Base-by-base conservation (phyloP, 371 early-diverging fungal species). In the Syncephalastrum sp. region DNA sequence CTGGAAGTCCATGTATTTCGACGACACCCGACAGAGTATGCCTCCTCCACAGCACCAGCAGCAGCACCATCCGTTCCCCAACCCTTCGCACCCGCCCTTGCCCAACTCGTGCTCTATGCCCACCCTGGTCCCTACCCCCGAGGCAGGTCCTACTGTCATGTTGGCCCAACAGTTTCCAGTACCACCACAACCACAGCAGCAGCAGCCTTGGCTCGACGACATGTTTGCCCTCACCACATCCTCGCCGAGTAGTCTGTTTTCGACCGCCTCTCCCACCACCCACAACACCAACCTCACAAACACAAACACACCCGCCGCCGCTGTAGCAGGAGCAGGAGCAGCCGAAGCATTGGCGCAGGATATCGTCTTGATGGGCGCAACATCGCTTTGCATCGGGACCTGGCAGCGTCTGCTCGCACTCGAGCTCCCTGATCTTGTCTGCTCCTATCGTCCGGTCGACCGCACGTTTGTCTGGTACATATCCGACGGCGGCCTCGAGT, bases 331-430 rank as follows among this genome's bases (percentile, higher is more conserved):
- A 21, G 21, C 21, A 21, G 21, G 21, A 12, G 23, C 56, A 38
- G 42, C 54, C 25, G 24, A 50, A 2, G 15, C 56, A 8, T 23
- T 50, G 23, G 21, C 61, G 38, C 23, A 3, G 3, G 33, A 41
- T 17, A 47, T 17, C 24, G 24, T 50, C 24, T 24, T 19, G 5
- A 67, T 82, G 47, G 79, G 70, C 68, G 82, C 77, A 5, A 84
- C 86, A 21, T 85, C 89, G 6, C 64, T 91, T 8, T 70, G 81
- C 12, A 83, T 91, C 53, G 92, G 92, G 23, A 84, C 86, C 5
- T 91, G 92, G 92, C 87, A 90, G 47, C 82, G 92, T 21, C 72
- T 84, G 63, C 74, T 89, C 57, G 74, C 75, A 49, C 74, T 83
- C 43, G 67, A 64, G 15, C 62, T 65, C 50, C 77, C 83, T 2